Evolutionary conservation across 257 asterid species (phyloP).

Genomic region (Primulina huaijiensis): DNA sequence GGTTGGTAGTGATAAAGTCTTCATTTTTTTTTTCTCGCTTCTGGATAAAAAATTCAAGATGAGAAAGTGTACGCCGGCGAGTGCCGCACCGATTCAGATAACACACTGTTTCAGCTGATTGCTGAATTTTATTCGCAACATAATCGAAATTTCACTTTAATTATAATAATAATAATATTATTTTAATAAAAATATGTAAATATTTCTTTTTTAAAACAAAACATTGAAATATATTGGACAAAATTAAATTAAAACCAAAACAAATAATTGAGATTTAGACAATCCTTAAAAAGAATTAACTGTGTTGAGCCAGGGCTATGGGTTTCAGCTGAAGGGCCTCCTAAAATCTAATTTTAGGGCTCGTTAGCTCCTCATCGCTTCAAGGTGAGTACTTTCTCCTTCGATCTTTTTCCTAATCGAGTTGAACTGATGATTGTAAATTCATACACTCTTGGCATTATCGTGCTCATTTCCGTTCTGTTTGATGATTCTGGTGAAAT

Average conservation of each 20-base stretch:
- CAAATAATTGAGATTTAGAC: too few relatives aligned
- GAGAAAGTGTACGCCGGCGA: not conserved
- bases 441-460: too few relatives aligned
- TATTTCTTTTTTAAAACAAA: too few relatives aligned
- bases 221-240: too few relatives aligned
- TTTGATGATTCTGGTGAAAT: not conserved
- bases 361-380: not conserved
- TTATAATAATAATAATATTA: too few relatives aligned
- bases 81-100: not conserved
- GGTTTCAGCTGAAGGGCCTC: not conserved
- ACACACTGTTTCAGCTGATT: not conserved
- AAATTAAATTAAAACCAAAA: too few relatives aligned
- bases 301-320: not conserved
- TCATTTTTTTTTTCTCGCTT: slow-evolving; percentile 18
- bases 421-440: too few relatives aligned
- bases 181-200: too few relatives aligned
- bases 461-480: not conserved
- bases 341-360: not conserved
- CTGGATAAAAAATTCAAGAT: not conserved
- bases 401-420: not conserved
- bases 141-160: too few relatives aligned
- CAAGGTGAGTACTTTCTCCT: not conserved
- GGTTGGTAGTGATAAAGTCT: slow-evolving; percentile 19
- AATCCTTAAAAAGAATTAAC: too few relatives aligned
- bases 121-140: too few relatives aligned